Evolutionary conservation across 2,329 filamentous ascomycete genomes (phyloP), one percentile per base, ranked within the genome.

Genomic region (Calonectria crousiana): DNA sequence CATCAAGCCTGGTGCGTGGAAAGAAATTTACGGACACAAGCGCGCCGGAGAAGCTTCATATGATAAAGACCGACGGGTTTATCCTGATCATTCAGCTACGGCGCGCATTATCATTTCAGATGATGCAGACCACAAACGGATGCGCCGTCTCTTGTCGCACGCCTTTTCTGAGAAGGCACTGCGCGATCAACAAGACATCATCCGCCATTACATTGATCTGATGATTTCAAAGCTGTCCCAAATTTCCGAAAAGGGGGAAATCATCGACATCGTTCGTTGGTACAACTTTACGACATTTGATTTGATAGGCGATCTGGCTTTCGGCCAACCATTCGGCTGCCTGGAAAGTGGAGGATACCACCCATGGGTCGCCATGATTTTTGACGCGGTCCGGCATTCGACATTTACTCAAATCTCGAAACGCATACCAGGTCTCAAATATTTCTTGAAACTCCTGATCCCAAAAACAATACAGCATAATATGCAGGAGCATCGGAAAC

Each of bases 211-310:
- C 4, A 6, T 60, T 60, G 56, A 60, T 13, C 14, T 38, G 6
- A 14, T 60, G 1, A 60, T 60, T 28, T 10, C n/a, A 0, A 60
- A 60, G 9, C n/a, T 60, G 6, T 9, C 34, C 10, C 11, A 41
- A 8, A 9, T 60, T 5, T 36, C 34, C 2, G 10, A 23, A 14
- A 41, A 60, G 34, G 13, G 14, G n/a, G n/a, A 41, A 23, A 14
- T 23, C 9, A 9, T 60, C 9, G 56, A 60, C 16, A 60, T 60
- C 4, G 56, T 60, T 28, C 14, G 34, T 11, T 60, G 56, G 56
- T 60, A 60, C 16, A 60, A 60, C 56, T 60, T 60, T n/a, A 60
- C 56, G 4, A 60, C 56, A 10, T 60, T 60, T 60, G 56, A 60
- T 23, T 26, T 60, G n/a, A 60, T 60, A 10, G 56, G 56, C 16